Percentiles rank a stretch among this genome's conserved stretches.
Conservation (phyloP, 148 eudicot genomes). For the Persicaria maculosa region DNA sequence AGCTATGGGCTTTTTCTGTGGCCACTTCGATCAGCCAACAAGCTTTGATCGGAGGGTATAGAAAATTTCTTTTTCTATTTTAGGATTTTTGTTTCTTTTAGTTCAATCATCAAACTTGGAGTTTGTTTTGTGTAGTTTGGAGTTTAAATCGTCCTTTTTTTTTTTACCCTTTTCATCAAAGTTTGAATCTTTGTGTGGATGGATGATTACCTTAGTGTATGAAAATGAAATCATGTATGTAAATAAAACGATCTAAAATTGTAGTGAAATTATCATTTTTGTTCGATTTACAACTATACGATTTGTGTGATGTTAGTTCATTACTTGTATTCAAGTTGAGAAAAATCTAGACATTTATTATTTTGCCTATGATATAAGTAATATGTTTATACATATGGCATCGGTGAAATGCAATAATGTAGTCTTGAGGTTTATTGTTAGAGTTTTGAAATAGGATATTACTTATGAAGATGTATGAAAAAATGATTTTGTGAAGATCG, state of each 20-base stretch:
- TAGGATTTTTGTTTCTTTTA: not conserved
- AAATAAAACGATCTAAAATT: not conserved
- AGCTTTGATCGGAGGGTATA: slow-evolving; percentile 14
- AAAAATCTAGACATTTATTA: no score
- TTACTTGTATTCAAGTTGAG: no score
- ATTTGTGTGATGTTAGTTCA: no score
- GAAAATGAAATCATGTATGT: not conserved
- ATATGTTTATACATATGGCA: no score
- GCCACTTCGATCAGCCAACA: slow-evolving; percentile 10
- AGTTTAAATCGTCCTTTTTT: not conserved
- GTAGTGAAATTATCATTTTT: no score
- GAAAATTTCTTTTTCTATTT: not conserved
- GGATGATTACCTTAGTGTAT: not conserved
- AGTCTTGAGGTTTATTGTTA: no score
- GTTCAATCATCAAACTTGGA: not conserved
- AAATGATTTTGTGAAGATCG: no score
- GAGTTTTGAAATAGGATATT: no score
- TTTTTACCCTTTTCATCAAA: not conserved
- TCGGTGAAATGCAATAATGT: no score
- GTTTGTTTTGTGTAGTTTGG: not conserved
- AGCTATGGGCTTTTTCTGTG: slow-evolving; percentile 21
- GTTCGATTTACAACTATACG: no score
- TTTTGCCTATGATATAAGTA: no score
- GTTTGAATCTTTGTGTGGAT: not conserved
- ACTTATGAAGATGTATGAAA: no score